Base-by-base conservation (phyloP, 148 eudicot genomes). In the Chenopodium berlandieri region DNA sequence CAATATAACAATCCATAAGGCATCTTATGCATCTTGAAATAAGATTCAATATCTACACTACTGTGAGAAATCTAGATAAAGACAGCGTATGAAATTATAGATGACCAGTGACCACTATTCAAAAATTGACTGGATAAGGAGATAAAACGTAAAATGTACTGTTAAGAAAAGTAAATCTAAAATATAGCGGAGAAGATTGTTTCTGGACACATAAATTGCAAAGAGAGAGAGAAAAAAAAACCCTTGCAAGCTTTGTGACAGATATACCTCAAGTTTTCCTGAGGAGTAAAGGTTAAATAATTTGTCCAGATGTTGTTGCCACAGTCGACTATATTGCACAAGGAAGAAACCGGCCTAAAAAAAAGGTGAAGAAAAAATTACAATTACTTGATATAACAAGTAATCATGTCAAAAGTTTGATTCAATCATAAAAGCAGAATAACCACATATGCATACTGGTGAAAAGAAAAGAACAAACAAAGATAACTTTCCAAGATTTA, bases 311-410 rank as follows among this genome's bases (percentile, higher is more conserved):
- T 95, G 97, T 52, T 90, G 86, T 86, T 90, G 97, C 97, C 97
- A 95, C 22, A 92, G 83, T 58, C 86, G 91, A 87, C 89, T 85
- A 86, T 95, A 91, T 87, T 95, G 98, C 50, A 90, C 83, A 62
- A 95, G 89, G 85, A 93, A 95, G 86, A 95, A 95, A 77, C 98
- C 98, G 84, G 92, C 92, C 98, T 85, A 23, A 56, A 76, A 78
- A 63, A 22, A 77, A 25, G 81, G 71, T 31, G 68, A 77, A 48
- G 23, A 32, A 80, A 27, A 71, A 52, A 60, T 58, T 88, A 88
- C 31, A 75, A 77, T 70, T 48, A 76, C 63, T 30, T 9, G 9
- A 75, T 69, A 60, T 30, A 79, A 73, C 13, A 10, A 23, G 17
- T 11, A 40, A 48, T n/a, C 64, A 73, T 64, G 46, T 9, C 47